A percentile compares a stretch with the other conserved stretches of the same genome.
Evolutionary conservation across 1,284 basidiomycete genomes (phyloP).

Genomic region (Sporisorium sorghi): DNA sequence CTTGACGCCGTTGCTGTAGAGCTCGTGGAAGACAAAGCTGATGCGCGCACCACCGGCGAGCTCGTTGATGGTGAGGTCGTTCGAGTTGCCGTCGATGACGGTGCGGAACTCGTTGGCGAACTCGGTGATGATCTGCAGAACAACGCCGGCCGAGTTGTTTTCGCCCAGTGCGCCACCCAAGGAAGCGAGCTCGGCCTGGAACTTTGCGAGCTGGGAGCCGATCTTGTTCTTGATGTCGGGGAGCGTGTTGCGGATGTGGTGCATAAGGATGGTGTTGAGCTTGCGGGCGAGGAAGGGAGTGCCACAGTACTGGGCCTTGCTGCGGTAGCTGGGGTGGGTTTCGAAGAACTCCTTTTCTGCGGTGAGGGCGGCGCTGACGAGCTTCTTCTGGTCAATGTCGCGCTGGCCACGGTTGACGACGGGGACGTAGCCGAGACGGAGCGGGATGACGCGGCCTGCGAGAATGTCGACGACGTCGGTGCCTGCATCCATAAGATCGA

Average conservation of each 20-base stretch:
- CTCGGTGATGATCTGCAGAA: slow-evolving; percentile 90
- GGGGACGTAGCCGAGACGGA: slow-evolving; percentile 97
- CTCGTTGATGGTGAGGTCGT: slow-evolving; percentile 97
- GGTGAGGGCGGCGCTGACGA: slow-evolving; percentile 84
- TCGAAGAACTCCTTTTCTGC: slow-evolving; percentile 93
- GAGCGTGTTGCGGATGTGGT: slow-evolving; percentile 97
- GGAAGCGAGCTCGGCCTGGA: slow-evolving; percentile 95
- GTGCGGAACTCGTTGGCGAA: slow-evolving; percentile 97
- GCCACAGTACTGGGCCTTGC: slow-evolving; percentile 96
- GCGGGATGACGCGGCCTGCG: slow-evolving; percentile 93
- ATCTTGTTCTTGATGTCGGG: slow-evolving; percentile 99
- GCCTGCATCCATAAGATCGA: slow-evolving; percentile 98
- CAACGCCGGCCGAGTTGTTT: slow-evolving; percentile 77
- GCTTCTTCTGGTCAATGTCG: slow-evolving; percentile 91
- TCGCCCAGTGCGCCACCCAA: slow-evolving; percentile 97
- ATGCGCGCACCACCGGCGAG: slow-evolving; percentile 96
- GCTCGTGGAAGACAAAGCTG: slow-evolving; percentile 99
- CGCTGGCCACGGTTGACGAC: slow-evolving; percentile 97
- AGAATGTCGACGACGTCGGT: slow-evolving; percentile 97
- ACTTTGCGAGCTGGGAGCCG: slow-evolving; percentile 98
- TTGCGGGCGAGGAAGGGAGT: slow-evolving; percentile 94
- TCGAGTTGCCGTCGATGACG: slow-evolving; percentile 97
- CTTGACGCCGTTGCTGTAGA: slow-evolving; percentile 91
- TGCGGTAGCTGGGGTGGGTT: slow-evolving; percentile 91
- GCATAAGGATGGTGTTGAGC: slow-evolving; percentile 93